Base-by-base conservation (phyloP, 805 yeast species). In the Barnettozyma vustinii region DNA sequence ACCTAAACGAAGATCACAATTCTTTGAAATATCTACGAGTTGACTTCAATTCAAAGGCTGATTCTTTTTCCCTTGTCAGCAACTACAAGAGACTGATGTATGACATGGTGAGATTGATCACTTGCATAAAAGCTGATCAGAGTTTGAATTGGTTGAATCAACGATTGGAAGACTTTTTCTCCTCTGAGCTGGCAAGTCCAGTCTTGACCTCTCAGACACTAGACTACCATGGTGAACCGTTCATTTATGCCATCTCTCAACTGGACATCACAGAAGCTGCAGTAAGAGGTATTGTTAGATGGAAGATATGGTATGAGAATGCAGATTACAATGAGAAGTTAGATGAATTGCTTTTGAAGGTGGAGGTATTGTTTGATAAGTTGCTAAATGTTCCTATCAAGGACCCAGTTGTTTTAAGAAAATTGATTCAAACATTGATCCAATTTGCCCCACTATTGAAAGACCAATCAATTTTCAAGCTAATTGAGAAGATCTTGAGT, bases 391-490 rank as follows among this genome's bases (percentile, higher is more conserved):
- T 94, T 74, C 80, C 83, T 49, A 75, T 87, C 21, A 79, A 83
- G 25, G 91, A 90, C 51, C 97, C 97, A 1, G 75, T 86, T 54
- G 69, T 94, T 33, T 75, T 87, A 53, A 79, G 96, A 56, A 90
- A 88, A 58, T 87, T 88, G 59, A 84, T 90, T 16, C 98, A 94
- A 66, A 87, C 96, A 15, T 74, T 90, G 57, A 98, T 95, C 16
- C 96, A 92, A 64, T 94, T 94, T 63, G 86, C 97, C 15, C 97
- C 98, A 1, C 72, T 90, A 52, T 71, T 94, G 53, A 88, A 88
- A 60, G 94, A 87, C 54, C 82, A 79, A 9, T 81, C 90, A 43
- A 81, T 94, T 79, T 87, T 94, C 66, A 78, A 81, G 49, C 86
- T 94, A 12, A 71, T 94, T 49, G 98, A 94, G 63, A 87, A 84